Evolutionary conservation across 306 rosid species (phyloP).

Genomic region (Malus domestica): ASM211411v1 NC_041790.1:5669501-5670000

Average conservation of each 20-base stretch:
- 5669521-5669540: not conserved
- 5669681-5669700: not conserved
- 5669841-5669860: not conserved
- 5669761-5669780: not conserved
- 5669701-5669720: not conserved
- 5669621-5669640: not conserved
- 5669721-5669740: not conserved
- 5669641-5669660: not conserved
- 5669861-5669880: not conserved
- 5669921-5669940: not conserved
- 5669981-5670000: too few relatives aligned
- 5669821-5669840: not conserved
- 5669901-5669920: not conserved
- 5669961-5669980: too few relatives aligned
- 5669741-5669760: not conserved
- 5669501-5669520: not conserved
- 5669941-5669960: not conserved
- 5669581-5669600: not conserved
- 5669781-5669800: not conserved
- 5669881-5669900: not conserved
- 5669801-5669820: too few relatives aligned
- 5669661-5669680: not conserved
- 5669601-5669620: not conserved
- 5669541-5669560: not conserved
- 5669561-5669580: not conserved